Base-by-base conservation (phyloP, 1,284 basidiomycete genomes). In the Schizophyllum amplum region DNA sequence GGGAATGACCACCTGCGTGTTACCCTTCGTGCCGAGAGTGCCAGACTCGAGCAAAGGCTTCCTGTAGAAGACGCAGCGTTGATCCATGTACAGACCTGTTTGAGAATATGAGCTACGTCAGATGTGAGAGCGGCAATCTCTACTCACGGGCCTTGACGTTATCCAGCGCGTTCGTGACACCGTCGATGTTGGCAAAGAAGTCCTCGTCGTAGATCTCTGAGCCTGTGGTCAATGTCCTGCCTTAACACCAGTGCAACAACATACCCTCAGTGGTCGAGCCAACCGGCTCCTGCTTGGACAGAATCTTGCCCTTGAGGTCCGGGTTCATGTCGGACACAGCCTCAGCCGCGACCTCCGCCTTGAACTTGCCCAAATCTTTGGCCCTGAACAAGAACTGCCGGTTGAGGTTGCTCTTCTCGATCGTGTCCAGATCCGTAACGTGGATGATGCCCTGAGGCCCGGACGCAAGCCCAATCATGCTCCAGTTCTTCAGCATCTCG, bases 401-500 rank as follows among this genome's bases (percentile, higher is more conserved):
- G 75, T 99, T 99, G 60, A 99, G 74, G 72, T 99, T 99, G 67
- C 90, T 94, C 84, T 99, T 99, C 77, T 99, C 97, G 68, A 99
- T 99, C 25, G 95, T 98, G 73, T 99, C 97, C 68, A 99, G 76
- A 71, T 99, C 97, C 15, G 97, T 99, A 55, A 99, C 94, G 67
- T 95, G 87, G 60, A 99, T 94, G 56, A 82, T 75, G 22, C 94
- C 97, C 55, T 87, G 77, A 15, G 84, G 78, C 2, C 92, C 93
- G 47, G 88, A 82, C 13, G 84, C 96, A 52, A 99, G 77, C 63
- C 97, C 97, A 84, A 99, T 98, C 94, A 99, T 94, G 66, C 92
- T 90, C 97, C 97, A 99, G 74, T 99, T 99, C 81, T 99, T 99
- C 67, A 99, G 76, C 97, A 99, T 99, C 75, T 99, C 97, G 69